phyloP scores from a whole-genome alignment of 2,329 filamentous ascomycete species.

The Myriosclerotinia curreyana region DNA sequence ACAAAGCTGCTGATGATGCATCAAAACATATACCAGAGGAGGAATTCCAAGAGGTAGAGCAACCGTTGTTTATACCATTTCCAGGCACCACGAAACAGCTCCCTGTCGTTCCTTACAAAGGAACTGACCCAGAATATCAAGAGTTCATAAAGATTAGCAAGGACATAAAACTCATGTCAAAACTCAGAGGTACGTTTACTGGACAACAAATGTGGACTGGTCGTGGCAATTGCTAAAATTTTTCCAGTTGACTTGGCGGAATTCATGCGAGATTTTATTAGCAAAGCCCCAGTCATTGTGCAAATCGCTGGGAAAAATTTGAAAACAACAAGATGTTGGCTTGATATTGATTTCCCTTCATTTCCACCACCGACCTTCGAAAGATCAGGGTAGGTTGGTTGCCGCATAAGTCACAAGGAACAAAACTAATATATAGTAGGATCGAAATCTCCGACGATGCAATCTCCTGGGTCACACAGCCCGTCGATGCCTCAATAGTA shows the following conservation, averaged over 20 bases:
- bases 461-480: constrained; percentile 48
- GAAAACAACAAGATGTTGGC: constrained; percentile 52
- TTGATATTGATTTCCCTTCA: constrained; percentile 59
- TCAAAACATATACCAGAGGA: constrained; percentile 45
- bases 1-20: constrained; percentile 39
- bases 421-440: constrained; percentile 41
- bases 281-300: constrained; percentile 45
- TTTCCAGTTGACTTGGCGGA: constrained; percentile 47
- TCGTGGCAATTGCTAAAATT: constrained; percentile 26
- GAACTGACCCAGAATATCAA: constrained; percentile 61
- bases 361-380: constrained; percentile 58
- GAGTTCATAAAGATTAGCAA: constrained; percentile 57
- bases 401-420: not conserved
- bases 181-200: constrained; percentile 26
- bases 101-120: constrained; percentile 50
- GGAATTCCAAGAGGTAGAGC: constrained; percentile 46
- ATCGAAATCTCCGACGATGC: constrained; percentile 50
- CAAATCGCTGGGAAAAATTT: constrained; percentile 47
- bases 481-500: constrained; percentile 49
- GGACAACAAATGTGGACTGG: not conserved
- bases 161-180: constrained; percentile 47
- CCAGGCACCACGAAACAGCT: constrained; percentile 55
- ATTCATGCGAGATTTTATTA: constrained; percentile 45
- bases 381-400: constrained; percentile 54
- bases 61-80: constrained; percentile 58